These are phyloP conservation scores for Fomitopsis pulvina DNA, from an alignment of 768 basidiomycete genomes.

Conservation along the genomic window DNA sequence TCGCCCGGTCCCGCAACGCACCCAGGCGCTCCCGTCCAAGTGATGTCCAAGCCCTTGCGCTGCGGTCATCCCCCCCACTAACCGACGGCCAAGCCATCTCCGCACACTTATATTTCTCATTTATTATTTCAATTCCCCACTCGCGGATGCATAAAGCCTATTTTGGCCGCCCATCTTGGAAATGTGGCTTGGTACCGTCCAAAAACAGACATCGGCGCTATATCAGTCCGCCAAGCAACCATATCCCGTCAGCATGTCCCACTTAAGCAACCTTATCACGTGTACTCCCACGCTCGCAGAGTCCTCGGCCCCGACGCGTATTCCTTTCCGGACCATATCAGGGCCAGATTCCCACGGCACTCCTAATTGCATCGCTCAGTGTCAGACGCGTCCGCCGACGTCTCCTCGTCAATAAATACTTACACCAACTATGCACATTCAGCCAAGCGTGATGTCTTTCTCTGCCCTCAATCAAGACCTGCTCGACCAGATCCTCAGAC, in stretches of 20 bases:
- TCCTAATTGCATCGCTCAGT: too few relatives aligned
- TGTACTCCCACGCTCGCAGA: not conserved
- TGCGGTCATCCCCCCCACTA: not conserved
- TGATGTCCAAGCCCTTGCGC: not conserved
- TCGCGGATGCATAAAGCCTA: too few relatives aligned
- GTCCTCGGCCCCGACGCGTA: too few relatives aligned
- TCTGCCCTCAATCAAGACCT: slow-evolving; percentile 14
- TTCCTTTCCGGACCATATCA: too few relatives aligned
- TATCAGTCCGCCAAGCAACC: not conserved
- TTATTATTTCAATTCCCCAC: not conserved
- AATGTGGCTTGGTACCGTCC: not conserved
- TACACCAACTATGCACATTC: too few relatives aligned
- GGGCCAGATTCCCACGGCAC: too few relatives aligned
- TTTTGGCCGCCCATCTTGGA: not conserved
- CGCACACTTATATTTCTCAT: too few relatives aligned
- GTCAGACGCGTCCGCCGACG: too few relatives aligned
- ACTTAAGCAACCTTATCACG: not conserved
- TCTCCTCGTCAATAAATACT: too few relatives aligned
- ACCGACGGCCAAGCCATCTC: not conserved
- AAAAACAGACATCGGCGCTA: not conserved
- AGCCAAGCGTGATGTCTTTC: slow-evolving; percentile 3
- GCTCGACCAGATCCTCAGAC: slow-evolving; percentile 17
- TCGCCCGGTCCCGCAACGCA: not conserved
- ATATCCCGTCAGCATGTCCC: not conserved
- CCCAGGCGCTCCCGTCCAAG: not conserved